Evolutionary conservation across 805 yeast species (phyloP).

Genomic region (Kazachstania martiniae): DNA sequence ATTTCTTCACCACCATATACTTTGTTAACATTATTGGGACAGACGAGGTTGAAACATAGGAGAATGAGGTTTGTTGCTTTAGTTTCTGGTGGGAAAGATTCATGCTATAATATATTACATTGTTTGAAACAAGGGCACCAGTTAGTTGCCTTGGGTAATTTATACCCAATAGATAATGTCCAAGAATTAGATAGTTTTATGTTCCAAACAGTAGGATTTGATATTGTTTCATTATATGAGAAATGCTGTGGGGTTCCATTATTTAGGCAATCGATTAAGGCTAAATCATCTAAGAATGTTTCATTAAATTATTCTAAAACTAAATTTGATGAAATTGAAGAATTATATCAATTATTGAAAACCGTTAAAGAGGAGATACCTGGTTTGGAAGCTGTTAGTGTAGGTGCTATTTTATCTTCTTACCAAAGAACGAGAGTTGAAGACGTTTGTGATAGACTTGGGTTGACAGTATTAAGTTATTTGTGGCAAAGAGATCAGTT

Average conservation of each 20-base stretch:
- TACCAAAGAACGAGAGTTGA: conserved; percentile 93
- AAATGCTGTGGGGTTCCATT: conserved; percentile 73
- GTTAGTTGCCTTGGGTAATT: conserved; percentile 72
- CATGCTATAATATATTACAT: conserved; percentile 80
- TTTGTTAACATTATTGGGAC: no score
- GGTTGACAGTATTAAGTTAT: conserved; percentile 59
- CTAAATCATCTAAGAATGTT: conserved; percentile 53
- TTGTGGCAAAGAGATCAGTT: conserved; percentile 86
- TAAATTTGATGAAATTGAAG: conserved; percentile 78
- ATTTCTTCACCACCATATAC: no score
- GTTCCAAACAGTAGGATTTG: conserved; percentile 97
- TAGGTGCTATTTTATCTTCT: conserved; percentile 93
- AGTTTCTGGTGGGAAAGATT: conserved; percentile 93
- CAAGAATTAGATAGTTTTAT: conserved; percentile 88
- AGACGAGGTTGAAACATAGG: no score
- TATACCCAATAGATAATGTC: conserved; percentile 47
- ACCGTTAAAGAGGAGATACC: conserved; percentile 46
- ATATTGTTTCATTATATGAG: conserved; percentile 51
- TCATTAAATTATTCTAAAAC: conserved; percentile 61
- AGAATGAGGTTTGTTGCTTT: conserved; percentile 91
- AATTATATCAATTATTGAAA: conserved; percentile 45
- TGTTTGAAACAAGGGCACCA: conserved; percentile 82
- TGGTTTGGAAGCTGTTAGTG: conserved; percentile 75
- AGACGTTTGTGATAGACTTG: conserved; percentile 68
- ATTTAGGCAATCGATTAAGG: conserved; percentile 49